phyloP scores from a whole-genome alignment of 805 yeast species.

The Metschnikowia similis region DNA sequence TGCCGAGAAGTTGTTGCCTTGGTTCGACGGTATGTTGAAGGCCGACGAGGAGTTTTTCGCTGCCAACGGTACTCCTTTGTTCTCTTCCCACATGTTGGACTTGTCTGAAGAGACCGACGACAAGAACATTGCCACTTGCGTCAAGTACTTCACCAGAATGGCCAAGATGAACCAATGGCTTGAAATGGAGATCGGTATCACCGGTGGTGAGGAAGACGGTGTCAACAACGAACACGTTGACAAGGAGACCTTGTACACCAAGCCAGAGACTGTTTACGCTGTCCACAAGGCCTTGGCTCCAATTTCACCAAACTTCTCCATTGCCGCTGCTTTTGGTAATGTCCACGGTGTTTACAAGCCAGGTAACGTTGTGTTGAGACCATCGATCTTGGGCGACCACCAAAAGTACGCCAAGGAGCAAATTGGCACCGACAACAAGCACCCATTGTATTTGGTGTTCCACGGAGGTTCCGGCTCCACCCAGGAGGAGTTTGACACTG shows the following conservation, averaged over 20 bases:
- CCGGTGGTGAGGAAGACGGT: conserved; percentile 99
- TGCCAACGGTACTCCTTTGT: conserved; percentile 87
- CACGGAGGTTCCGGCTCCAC: conserved; percentile 99
- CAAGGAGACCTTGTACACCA: conserved; percentile 85
- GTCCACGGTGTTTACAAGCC: conserved; percentile 99
- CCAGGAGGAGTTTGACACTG: conserved; percentile 86
- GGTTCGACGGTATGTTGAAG: conserved; percentile 97
- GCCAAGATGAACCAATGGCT: conserved; percentile 94
- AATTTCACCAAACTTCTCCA: conserved; percentile 96
- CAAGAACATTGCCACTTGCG: conserved; percentile 92
- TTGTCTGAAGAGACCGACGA: conserved; percentile 95
- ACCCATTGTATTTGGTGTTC: conserved; percentile 95
- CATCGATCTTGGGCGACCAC: conserved; percentile 92
- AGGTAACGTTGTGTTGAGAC: conserved; percentile 93
- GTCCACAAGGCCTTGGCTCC: conserved; percentile 88
- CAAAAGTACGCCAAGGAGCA: conserved; percentile 81
- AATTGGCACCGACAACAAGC: conserved; percentile 46
- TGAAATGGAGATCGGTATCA: conserved; percentile 99
- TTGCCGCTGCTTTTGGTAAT: conserved; percentile 99
- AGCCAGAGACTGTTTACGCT: conserved; percentile 88
- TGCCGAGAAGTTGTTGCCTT: conserved; percentile 95
- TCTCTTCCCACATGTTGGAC: conserved; percentile 99
- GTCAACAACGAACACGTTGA: conserved; percentile 95
- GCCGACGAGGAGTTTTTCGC: conserved; percentile 94
- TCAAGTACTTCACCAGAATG: conserved; percentile 90